Conservation (phyloP, 176 grass and related monocot genomes). For the Dactylis glomerata region DNA sequence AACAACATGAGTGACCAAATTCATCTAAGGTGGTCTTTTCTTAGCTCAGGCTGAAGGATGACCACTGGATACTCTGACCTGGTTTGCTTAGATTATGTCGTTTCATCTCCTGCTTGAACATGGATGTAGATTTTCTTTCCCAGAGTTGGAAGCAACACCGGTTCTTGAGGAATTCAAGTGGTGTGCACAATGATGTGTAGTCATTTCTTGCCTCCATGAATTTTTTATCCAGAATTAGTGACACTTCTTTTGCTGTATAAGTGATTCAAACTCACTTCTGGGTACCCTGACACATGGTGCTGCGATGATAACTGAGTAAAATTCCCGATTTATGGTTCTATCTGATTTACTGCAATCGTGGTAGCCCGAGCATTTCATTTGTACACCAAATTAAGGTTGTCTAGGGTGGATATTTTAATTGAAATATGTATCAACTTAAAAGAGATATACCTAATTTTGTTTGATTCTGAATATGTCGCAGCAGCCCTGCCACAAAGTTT, state of each 20-base stretch:
- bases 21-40: conserved; percentile 1
- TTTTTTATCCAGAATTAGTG: background rate
- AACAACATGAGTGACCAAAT: background rate
- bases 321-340: background rate
- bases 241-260: background rate
- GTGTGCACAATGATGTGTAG: background rate
- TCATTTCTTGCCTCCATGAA: background rate
- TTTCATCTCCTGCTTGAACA: background rate
- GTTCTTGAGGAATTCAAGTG: background rate
- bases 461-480: background rate
- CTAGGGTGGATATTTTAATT: background rate
- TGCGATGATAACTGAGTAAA: background rate
- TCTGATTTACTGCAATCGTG: background rate
- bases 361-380: background rate
- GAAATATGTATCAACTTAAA: background rate
- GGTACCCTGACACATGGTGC: background rate
- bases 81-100: conserved; percentile 1
- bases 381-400: background rate
- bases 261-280: background rate
- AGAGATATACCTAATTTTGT: background rate
- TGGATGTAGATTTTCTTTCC: background rate
- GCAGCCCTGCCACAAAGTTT: background rate
- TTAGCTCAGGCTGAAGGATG: background rate
- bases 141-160: background rate
- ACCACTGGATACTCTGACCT: background rate